Evolutionary conservation across 805 yeast species (phyloP), one percentile per base, ranked within the genome.

Genomic region (Candida ponderosae): DNA sequence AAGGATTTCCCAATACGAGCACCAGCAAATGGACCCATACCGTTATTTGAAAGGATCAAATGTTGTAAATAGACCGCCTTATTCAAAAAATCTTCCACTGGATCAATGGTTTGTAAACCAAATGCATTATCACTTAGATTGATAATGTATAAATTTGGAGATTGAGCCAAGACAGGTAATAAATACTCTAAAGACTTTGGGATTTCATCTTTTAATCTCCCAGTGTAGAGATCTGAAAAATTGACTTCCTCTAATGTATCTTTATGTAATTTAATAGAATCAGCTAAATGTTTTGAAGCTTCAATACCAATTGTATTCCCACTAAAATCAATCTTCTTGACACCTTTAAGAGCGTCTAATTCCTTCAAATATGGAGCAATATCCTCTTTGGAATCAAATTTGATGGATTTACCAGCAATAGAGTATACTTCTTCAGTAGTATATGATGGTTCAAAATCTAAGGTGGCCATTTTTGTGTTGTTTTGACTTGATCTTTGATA

Each of bases 1-100:
- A 93, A 72, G 4, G 96, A 85, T 50, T 78, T 77, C 42, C 97
- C 99, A 43, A 93, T 84, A 57, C 95, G 76, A 40, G 90, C 81
- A 51, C 99, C 98, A 1, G 97, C 95, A 57, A 83, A 83, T 19
- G 99, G 99, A 27, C 99, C 99, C 78, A 93, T 81, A 39, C 99
- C 99, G 59, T 93, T 93, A 63, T 93, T 93, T 33, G 96, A 81
- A 44, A 93, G 68, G 47, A 86, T 79, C 59, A 93, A 72, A 57
- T 93, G 96, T 60, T 85, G 82, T 39, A 93, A 64, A 19, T 94
- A 78, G 15, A 76, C 72, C 27, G 90, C 95, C 49, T 80, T 70
- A 11, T 84, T 65, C 40, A 93, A 67, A 51, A 80, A 88, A 20
- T 67, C 70, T 56, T 93, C 96, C 39, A 93, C 70, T 8, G 93